phyloP scores from a whole-genome alignment of 768 basidiomycete species.

The Lactarius sp. region DNA sequence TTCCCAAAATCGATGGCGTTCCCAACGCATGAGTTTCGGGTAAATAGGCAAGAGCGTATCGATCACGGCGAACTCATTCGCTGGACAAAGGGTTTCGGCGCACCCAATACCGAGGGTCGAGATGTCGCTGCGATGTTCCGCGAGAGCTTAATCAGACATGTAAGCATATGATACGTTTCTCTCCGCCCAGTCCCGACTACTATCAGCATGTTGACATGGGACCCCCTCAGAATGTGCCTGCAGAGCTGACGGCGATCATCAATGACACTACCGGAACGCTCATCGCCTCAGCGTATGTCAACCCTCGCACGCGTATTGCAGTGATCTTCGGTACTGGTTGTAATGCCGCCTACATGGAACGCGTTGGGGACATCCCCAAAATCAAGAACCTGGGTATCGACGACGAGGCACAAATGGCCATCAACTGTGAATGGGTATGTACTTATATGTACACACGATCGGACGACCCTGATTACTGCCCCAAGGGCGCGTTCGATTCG shows the following conservation, averaged over 20 bases:
- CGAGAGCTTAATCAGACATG: constrained; percentile 69
- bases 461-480: background rate
- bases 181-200: background rate
- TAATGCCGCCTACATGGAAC: constrained; percentile 98
- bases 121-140: constrained; percentile 95
- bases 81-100: constrained; percentile 99
- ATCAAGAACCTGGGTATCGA: constrained; percentile 70
- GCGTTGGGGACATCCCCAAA: constrained; percentile 80
- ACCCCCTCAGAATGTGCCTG: constrained; percentile 64
- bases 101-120: constrained; percentile 82
- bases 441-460: background rate
- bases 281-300: constrained; percentile 95
- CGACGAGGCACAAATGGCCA: constrained; percentile 69
- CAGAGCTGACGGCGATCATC: constrained; percentile 80
- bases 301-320: constrained; percentile 85
- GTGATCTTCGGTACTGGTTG: constrained; percentile 98
- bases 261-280: constrained; percentile 98
- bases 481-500: constrained; percentile 94
- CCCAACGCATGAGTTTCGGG: background rate
- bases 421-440: constrained; percentile 95
- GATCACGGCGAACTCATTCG: constrained; percentile 93
- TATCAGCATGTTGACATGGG: background rate
- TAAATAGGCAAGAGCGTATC: constrained; percentile 77
- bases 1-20: constrained; percentile 9
- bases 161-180: constrained; percentile 34